Conservation (phyloP, 805 yeast genomes). For the Pichia ethanolica region DNA sequence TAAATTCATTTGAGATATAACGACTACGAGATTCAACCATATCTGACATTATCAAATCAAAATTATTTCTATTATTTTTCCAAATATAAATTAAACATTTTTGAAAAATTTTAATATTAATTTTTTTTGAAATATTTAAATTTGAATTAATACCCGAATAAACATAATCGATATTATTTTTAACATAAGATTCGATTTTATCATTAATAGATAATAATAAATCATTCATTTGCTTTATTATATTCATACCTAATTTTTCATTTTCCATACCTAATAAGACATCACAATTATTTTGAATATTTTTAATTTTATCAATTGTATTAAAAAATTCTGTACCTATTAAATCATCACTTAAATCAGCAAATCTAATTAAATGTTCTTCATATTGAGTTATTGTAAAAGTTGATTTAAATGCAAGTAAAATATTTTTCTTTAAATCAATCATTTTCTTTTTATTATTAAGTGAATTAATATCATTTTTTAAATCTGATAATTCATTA, state of each 20-base stretch:
- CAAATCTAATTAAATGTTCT: constrained; percentile 35
- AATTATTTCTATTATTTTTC: constrained; percentile 37
- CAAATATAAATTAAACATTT: constrained; percentile 25
- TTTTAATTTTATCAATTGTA: constrained; percentile 52
- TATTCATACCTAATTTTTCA: constrained; percentile 54
- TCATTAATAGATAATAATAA: constrained; percentile 47
- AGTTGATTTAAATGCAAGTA: constrained; percentile 46
- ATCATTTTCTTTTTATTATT: constrained; percentile 29
- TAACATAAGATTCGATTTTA: constrained; percentile 38
- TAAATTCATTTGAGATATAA: constrained; percentile 57
- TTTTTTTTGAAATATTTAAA: constrained; percentile 13
- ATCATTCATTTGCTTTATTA: constrained; percentile 51
- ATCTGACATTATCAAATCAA: constrained; percentile 52
- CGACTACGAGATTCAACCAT: constrained; percentile 68
- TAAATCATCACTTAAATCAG: constrained; percentile 36
- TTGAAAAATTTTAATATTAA: constrained; percentile 21
- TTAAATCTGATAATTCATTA: constrained; percentile 14
- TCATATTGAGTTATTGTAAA: constrained; percentile 71
- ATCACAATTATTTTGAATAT: constrained; percentile 60
- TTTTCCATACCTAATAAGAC: constrained; percentile 64
- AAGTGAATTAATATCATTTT: constrained; percentile 17
- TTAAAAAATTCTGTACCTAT: constrained; percentile 45
- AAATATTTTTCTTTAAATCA: constrained; percentile 43
- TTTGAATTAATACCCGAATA: constrained; percentile 17
- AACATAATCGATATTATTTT: constrained; percentile 23